phyloP scores from a whole-genome alignment of 2,329 filamentous ascomycete species.

The Colletotrichum acutatum region DNA sequence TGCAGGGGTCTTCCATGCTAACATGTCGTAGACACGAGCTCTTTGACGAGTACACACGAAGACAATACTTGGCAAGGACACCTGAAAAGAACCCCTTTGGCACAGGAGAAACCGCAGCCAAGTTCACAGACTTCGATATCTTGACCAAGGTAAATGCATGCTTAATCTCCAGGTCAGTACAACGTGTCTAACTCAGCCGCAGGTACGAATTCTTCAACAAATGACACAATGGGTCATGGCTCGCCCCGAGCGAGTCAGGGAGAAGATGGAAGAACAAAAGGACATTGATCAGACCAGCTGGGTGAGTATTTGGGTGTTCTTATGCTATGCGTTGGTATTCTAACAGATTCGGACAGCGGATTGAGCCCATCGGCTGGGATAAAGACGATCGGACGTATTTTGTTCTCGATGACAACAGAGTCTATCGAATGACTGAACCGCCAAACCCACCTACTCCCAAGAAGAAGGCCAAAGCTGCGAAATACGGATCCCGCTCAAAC shows the following conservation, averaged over 20 bases:
- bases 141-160: slow-evolving; percentile 74
- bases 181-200: background rate
- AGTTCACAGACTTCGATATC: slow-evolving; percentile 84
- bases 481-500: slow-evolving; percentile 71
- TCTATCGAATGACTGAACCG: slow-evolving; percentile 88
- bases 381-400: slow-evolving; percentile 87
- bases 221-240: slow-evolving; percentile 90
- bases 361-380: slow-evolving; percentile 91
- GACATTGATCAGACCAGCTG: slow-evolving; percentile 85
- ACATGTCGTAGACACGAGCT: slow-evolving; percentile 71
- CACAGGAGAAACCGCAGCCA: slow-evolving; percentile 74
- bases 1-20: background rate
- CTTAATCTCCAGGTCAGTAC: slow-evolving; percentile 4
- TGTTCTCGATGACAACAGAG: slow-evolving; percentile 90
- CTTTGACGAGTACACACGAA: slow-evolving; percentile 92
- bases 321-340: too few relatives aligned
- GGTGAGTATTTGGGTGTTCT: slow-evolving; percentile 63
- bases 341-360: slow-evolving; percentile 59
- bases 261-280: slow-evolving; percentile 84
- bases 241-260: slow-evolving; percentile 86
- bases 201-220: slow-evolving; percentile 85
- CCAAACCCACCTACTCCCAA: slow-evolving; percentile 68
- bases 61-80: slow-evolving; percentile 87
- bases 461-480: slow-evolving; percentile 74
- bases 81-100: slow-evolving; percentile 88